These are phyloP conservation scores for Globisporangium alternatum DNA, from an alignment of 352 stramenopile species.

Conservation along the genomic window DNA sequence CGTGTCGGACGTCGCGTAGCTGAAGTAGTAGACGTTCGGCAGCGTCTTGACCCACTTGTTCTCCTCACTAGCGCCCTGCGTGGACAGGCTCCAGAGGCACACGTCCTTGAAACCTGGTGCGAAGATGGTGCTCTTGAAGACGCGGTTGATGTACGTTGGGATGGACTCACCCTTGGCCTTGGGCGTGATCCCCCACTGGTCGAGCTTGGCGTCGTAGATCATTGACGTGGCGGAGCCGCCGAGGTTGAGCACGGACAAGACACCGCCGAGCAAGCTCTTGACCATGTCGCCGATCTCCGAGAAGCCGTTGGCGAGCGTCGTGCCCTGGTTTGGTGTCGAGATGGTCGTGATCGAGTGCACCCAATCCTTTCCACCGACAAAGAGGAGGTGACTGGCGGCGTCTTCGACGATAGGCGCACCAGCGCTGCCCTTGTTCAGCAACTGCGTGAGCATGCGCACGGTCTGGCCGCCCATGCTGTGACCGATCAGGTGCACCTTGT, in stretches of 20 bases:
- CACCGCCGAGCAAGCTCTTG: slow-evolving; percentile 33
- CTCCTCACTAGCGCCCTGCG: slow-evolving; percentile 42
- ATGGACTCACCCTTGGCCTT: slow-evolving; percentile 30
- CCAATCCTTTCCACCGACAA: slow-evolving; percentile 54
- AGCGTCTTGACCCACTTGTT: slow-evolving; percentile 50
- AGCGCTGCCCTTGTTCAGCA: slow-evolving; percentile 44
- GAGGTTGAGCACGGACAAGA: slow-evolving; percentile 21
- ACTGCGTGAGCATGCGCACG: slow-evolving; percentile 67
- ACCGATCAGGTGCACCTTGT: slow-evolving; percentile 70
- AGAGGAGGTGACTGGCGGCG: slow-evolving; percentile 31
- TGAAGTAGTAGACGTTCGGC: slow-evolving; percentile 58
- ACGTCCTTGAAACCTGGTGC: slow-evolving; percentile 39
- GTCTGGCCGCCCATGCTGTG: slow-evolving; percentile 82
- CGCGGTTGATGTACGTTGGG: slow-evolving; percentile 33
- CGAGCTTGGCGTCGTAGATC: slow-evolving; percentile 49
- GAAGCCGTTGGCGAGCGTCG: slow-evolving; percentile 47
- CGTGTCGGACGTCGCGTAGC: slow-evolving; percentile 44
- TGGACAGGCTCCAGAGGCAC: slow-evolving; percentile 46
- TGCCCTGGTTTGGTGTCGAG: slow-evolving; percentile 58
- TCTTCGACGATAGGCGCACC: slow-evolving; percentile 41
- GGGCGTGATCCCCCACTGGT: slow-evolving; percentile 39
- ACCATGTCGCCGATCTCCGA: slow-evolving; percentile 35
- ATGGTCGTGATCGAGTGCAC: slow-evolving; percentile 71
- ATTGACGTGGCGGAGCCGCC: slow-evolving; percentile 29
- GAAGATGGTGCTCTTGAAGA: slow-evolving; percentile 41